Percentiles rank a stretch among this genome's conserved stretches.
Evolutionary conservation across 2,329 filamentous ascomycete genomes (phyloP).

Genomic region (Geoglossum cookeanum): DNA sequence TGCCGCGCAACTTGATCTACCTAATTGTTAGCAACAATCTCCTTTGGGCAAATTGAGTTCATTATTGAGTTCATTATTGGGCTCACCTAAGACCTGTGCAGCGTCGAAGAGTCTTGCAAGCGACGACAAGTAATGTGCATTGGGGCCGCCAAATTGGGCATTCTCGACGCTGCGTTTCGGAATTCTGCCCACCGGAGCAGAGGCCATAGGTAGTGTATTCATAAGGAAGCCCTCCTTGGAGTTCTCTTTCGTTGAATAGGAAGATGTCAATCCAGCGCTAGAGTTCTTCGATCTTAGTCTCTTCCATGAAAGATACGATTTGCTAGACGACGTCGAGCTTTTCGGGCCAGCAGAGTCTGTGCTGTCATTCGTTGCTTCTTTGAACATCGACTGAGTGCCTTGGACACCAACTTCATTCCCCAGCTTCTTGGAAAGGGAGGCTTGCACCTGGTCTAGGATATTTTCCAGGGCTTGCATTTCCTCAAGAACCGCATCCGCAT

Average conservation of each 20-base stretch:
- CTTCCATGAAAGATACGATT: conserved; percentile 69
- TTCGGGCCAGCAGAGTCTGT: conserved; percentile 29
- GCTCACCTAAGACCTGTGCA: conserved; percentile 75
- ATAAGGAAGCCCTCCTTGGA: conserved; percentile 45
- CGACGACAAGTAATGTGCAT: conserved; percentile 79
- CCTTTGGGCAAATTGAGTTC: not conserved
- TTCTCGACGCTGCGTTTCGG: conserved; percentile 51
- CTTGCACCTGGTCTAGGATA: conserved; percentile 72
- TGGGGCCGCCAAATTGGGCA: conserved; percentile 60
- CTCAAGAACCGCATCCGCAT: conserved; percentile 79
- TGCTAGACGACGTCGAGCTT: conserved; percentile 44
- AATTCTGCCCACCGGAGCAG: conserved; percentile 39
- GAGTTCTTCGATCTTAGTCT: conserved; percentile 82
- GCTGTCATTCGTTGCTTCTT: conserved; percentile 35
- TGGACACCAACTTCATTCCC: conserved; percentile 86
- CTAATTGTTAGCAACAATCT: conserved; percentile 12
- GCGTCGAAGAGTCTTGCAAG: conserved; percentile 84
- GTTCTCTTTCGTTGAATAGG: conserved; percentile 23
- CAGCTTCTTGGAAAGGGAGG: conserved; percentile 57
- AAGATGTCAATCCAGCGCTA: conserved; percentile 35
- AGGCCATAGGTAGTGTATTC: conserved; percentile 61
- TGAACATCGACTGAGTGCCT: conserved; percentile 53
- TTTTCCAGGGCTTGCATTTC: conserved; percentile 84
- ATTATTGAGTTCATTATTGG: not conserved
- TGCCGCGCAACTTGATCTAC: conserved; percentile 88